These are phyloP conservation scores for Monosporascus sp. DNA, from an alignment of 2,329 filamentous ascomycete genomes.

Conservation along the genomic window DNA sequence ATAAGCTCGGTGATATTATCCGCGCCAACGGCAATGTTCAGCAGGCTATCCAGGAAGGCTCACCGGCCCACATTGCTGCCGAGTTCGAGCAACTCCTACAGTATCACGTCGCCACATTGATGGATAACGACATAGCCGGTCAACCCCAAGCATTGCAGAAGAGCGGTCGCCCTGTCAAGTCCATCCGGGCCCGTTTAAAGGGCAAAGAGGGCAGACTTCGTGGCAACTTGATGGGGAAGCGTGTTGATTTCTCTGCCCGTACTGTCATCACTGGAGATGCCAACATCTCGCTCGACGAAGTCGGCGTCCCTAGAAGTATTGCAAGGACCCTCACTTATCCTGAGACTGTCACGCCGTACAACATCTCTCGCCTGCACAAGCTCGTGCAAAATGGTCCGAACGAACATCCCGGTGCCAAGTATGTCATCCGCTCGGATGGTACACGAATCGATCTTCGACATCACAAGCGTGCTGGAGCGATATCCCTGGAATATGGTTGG, in stretches of 20 bases:
- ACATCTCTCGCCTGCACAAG: constrained; percentile 85
- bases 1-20: constrained; percentile 98
- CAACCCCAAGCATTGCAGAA: constrained; percentile 94
- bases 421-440: constrained; percentile 89
- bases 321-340: constrained; percentile 92
- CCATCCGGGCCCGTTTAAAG: constrained; percentile 94
- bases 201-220: constrained; percentile 97
- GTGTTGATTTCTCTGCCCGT: constrained; percentile 98
- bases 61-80: constrained; percentile 80
- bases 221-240: constrained; percentile 99
- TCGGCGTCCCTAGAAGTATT: constrained; percentile 91
- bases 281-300: constrained; percentile 92
- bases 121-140: constrained; percentile 99
- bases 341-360: constrained; percentile 95
- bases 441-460: constrained; percentile 92
- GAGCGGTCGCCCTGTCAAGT: constrained; percentile 92
- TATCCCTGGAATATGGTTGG: constrained; percentile 91
- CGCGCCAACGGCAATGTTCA: constrained; percentile 94
- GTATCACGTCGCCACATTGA: constrained; percentile 97
- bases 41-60: constrained; percentile 84
- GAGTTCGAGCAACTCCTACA: constrained; percentile 92
- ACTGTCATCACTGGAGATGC: constrained; percentile 99
- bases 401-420: constrained; percentile 92
- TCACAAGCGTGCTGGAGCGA: constrained; percentile 80
- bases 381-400: constrained; percentile 91